Evolutionary conservation across 2,329 filamentous ascomycete species (phyloP), one percentile per base, ranked within the genome.

Genomic region (Cladosporium phlei): DNA sequence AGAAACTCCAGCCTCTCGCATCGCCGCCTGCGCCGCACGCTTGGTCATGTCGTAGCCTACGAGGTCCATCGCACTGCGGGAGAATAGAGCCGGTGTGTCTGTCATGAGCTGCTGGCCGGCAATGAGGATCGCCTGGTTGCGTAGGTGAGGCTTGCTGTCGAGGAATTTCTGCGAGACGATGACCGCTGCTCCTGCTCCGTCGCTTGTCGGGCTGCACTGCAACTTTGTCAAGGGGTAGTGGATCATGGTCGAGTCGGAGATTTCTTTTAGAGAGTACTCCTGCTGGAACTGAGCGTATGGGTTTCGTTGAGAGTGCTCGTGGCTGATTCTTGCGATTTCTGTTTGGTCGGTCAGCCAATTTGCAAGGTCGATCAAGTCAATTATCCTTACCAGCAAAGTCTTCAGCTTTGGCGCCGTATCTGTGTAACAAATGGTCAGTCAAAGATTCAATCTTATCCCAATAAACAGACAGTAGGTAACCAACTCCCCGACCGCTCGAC

Each of bases 181-280:
- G 30, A 97, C 84, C 8, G 87, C 88, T 1, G 91, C 89, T 0
- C 89, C 91, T 34, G 84, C 87, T 38, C 91, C 91, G 68, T 97
- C 91, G 1, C 88, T 95, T 1, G 91, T 97, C 1, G 91, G 91
- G 70, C 91, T 95, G 78, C 91, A 96, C 72, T 97, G 91, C n/a
- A 97, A 83, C 70, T 95, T 97, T 50, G 91, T 97, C 48, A 97
- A 77, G 12, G 91, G 91, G 52, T 80, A 80, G 69, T 88, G 82
- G 67, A 97, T 88, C 77, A 81, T 86, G 51, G 87, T 75, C 0
- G 86, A 72, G 25, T 84, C 74, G 62, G 86, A 67, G 65, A 97
- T 76, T 68, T 97, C 83, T 21, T 95, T 86, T 33, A 84, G 79
- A 1, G 85, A 86, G 73, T 97, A 96, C 64, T 91, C 86, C 60